Evolutionary conservation across 805 yeast genomes (phyloP), one percentile per base, ranked within the genome.

Genomic region (Grigorovia jiainica): DNA sequence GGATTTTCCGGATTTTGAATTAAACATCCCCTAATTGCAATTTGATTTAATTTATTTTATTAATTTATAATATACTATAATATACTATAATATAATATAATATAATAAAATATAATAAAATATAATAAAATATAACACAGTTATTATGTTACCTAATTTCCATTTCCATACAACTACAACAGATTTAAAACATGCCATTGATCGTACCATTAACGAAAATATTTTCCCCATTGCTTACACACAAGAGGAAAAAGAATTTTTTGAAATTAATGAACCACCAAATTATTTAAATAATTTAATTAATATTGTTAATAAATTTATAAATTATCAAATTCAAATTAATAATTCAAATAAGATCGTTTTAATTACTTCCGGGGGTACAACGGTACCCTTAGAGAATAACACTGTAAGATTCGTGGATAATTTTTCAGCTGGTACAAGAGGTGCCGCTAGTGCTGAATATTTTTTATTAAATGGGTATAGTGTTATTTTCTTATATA

Each of bases 401-500:
- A 92, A 90, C 57, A 90, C 97, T 0, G 98, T 90, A 7, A 67
- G 98, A 40, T 90, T 92, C 63, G 87, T 90, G 54, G 98, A 92
- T 63, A 90, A 90, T 58, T 92, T 90, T 61, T 79, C 92, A 48
- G 97, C 97, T 23, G 98, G 98, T 17, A 90, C 97, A 0, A 76
- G 98, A 61, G 98, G 97, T 42, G 95, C 97, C 3, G 79, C 95
- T 0, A 80, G 92, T 24, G 95, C 97, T 3, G 97, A 90, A 61
- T 81, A 84, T 56, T 86, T 90, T 51, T 65, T 92, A 41, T 85
- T 82, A 44, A 68, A 75, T 44, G 95, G 87, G 1, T 92, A 90
- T 55, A 89, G 95, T 9, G 97, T 90, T 29, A 82, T 90, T 30
- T 90, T 90, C 54, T 64, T 90, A 34, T 95, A 92, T 61, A 70